Base-by-base conservation (phyloP, 2,329 filamentous ascomycete species). In the Chaetothyriales sp. region DNA sequence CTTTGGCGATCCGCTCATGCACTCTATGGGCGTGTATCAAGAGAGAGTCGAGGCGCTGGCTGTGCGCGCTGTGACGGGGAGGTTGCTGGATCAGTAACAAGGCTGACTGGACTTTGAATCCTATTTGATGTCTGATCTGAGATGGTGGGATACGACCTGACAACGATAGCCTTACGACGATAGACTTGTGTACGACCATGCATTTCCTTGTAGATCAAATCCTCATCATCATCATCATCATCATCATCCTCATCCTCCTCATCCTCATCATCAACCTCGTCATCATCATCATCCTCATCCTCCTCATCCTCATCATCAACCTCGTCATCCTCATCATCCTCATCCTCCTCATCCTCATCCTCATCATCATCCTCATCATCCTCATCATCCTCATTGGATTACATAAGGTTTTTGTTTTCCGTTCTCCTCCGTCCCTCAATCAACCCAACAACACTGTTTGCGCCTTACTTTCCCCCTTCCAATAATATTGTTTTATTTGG, bases 1-100 rank as follows among this genome's bases (percentile, higher is more conserved):
- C 3, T 94, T 88, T 77, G 88, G 88, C 0, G 87, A 94, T 64
- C 85, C 86, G 0, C 72, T 87, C 44, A 84, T 81, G 64, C 88
- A 94, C 69, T 74, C 81, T 59, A 94, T 94, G 88, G 78, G 73
- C 54, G 63, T 92, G 18, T 94, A 94, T 67, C 78, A 79, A 13
- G 77, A 75, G 18, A 70, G 88, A 50, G 77, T 94, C 45, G 83
- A 92, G 64, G 70, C 73, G 3, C 67, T 94, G 51, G 85, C 85
- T 9, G 80, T 82, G 1, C 79, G 76, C 53, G 85, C 83, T 9
- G 80, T 85, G 9, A 83, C 78, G 22, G 73, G 69, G 4, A 50
- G 53, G 18, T 47, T 47, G 22, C 33, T 40, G 10, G 33, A 40
- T 40, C 10, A 40, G 13, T 40, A 15, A 33, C 29, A 33, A 33